Percentiles rank a stretch among this genome's conserved stretches.
These are phyloP conservation scores for Marsdenia floribunda DNA, from an alignment of 257 asterid genomes.

Conservation along the genomic window DNA sequence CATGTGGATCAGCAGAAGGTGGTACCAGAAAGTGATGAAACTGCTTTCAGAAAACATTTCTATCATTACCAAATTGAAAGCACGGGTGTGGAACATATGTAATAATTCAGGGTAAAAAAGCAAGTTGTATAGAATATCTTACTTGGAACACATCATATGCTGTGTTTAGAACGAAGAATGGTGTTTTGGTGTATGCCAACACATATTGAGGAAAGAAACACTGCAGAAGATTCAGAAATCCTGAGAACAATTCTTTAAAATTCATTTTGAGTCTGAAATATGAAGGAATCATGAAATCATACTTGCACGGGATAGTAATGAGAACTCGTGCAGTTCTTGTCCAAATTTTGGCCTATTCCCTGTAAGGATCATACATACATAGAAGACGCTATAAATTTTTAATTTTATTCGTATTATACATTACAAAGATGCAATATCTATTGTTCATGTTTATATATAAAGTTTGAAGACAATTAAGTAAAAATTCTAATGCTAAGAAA, in stretches of 20 bases:
- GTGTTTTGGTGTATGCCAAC: constrained; percentile 59
- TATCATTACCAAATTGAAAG: constrained; percentile 10
- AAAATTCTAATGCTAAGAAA: too few relatives aligned
- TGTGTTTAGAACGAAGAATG: constrained; percentile 79
- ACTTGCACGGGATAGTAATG: constrained; percentile 49
- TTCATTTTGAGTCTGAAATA: constrained; percentile 7
- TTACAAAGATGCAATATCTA: not conserved
- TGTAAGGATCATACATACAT: constrained; percentile 23
- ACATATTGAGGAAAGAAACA: constrained; percentile 93
- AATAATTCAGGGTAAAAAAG: not conserved
- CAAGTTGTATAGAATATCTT: constrained; percentile 22
- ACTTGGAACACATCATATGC: constrained; percentile 94
- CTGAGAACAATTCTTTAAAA: constrained; percentile 8
- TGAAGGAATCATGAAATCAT: constrained; percentile 19
- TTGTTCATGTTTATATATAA: not conserved
- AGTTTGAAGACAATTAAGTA: not conserved
- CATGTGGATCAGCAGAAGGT: constrained; percentile 79
- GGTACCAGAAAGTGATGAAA: constrained; percentile 82
- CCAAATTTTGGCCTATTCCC: constrained; percentile 62
- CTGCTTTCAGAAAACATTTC: constrained; percentile 32
- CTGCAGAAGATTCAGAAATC: constrained; percentile 38
- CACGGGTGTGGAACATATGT: not conserved
- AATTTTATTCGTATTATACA: not conserved
- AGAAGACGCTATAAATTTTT: not conserved
- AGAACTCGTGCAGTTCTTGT: constrained; percentile 61